Conservation (phyloP, 371 early-diverging fungal genomes). For the Saksenaea oblongispora region DNA sequence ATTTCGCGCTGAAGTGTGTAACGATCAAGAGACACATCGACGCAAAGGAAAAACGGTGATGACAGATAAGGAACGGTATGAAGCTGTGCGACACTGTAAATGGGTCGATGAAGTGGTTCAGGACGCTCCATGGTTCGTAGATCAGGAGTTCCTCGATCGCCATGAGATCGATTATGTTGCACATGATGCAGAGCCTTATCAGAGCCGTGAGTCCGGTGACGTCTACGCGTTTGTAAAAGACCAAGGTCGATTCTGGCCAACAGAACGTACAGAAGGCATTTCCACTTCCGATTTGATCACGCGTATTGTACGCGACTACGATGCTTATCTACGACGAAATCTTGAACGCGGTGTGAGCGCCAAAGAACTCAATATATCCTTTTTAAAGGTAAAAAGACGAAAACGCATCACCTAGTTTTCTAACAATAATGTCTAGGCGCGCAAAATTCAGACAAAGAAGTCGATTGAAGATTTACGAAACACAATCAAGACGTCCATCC, state of each 20-base stretch:
- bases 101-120: constrained; percentile 96
- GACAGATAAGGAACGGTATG: constrained; percentile 86
- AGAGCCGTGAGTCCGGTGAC: constrained; percentile 78
- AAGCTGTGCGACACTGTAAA: constrained; percentile 90
- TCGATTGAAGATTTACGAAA: constrained; percentile 67
- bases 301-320: constrained; percentile 94
- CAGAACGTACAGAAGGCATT: constrained; percentile 91
- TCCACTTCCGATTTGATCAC: constrained; percentile 96
- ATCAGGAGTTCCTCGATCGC: constrained; percentile 84
- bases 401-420: background rate
- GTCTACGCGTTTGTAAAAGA: constrained; percentile 95
- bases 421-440: constrained; percentile 45
- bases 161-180: constrained; percentile 97
- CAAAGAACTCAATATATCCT: constrained; percentile 90
- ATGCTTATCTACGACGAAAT: constrained; percentile 90
- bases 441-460: constrained; percentile 76
- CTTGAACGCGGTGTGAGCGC: constrained; percentile 89
- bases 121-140: constrained; percentile 91
- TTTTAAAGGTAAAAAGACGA: constrained; percentile 63
- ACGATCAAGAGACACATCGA: constrained; percentile 80
- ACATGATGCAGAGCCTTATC: constrained; percentile 96
- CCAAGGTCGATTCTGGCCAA: constrained; percentile 88
- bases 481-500: constrained; percentile 48
- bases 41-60: constrained; percentile 95
- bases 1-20: constrained; percentile 58